These are phyloP conservation scores for Heterobasidion irregulare DNA, from an alignment of 1,284 basidiomycete species.

Conservation along the genomic window DNA sequence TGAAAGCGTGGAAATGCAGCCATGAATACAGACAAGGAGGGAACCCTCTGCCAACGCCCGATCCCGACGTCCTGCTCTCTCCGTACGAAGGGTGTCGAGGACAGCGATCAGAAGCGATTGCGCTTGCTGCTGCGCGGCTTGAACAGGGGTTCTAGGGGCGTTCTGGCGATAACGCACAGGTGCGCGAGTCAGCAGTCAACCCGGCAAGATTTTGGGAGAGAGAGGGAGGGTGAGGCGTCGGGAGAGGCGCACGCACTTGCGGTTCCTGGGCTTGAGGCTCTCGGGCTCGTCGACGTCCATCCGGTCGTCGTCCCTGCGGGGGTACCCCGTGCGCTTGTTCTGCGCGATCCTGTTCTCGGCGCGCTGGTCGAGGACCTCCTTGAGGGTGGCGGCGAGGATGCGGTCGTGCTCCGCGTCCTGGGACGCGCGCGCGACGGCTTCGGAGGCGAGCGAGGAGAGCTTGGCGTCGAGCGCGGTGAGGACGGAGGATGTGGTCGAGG, in stretches of 20 bases:
- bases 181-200: no score
- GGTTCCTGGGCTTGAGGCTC: slow-evolving; percentile 34
- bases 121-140: slow-evolving; percentile 8
- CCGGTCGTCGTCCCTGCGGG: slow-evolving; percentile 27
- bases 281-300: slow-evolving; percentile 47
- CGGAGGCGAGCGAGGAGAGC: slow-evolving; percentile 35
- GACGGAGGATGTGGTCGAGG: slow-evolving; percentile 59
- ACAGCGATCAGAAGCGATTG: slow-evolving; percentile 10
- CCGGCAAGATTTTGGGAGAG: no score
- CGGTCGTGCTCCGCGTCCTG: slow-evolving; percentile 40
- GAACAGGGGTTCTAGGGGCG: slow-evolving; percentile 8
- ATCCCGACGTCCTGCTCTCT: background rate
- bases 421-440: slow-evolving; percentile 24
- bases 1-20: background rate
- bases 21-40: background rate
- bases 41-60: background rate
- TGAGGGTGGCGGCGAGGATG: slow-evolving; percentile 34
- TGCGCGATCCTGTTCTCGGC: slow-evolving; percentile 23
- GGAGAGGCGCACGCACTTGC: slow-evolving; percentile 33
- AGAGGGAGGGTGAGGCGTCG: no score
- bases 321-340: slow-evolving; percentile 16
- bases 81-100: no score
- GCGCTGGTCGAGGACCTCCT: slow-evolving; percentile 47
- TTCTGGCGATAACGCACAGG: background rate
- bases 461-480: slow-evolving; percentile 49